Base-by-base conservation (phyloP, 2,329 filamentous ascomycete species). In the Claviceps purpurea region DNA sequence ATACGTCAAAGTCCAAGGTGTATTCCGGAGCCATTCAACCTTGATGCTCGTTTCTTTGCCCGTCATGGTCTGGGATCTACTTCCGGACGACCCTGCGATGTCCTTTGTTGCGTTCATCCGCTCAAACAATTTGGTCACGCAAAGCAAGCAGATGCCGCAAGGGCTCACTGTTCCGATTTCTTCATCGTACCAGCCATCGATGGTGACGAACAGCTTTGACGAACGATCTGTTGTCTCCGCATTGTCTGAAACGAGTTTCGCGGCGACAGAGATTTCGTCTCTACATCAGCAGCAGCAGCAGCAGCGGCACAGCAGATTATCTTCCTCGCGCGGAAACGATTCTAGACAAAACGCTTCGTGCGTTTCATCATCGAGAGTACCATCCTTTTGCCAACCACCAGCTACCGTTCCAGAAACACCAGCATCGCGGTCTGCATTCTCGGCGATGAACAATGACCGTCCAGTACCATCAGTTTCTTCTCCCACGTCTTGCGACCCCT, bases 21-120 rank as follows among this genome's bases (percentile, higher is more conserved):
- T 80, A 1, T 82, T 81, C 62, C 79, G 78, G 59, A 81, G 78
- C 49, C 76, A 81, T 57, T 81, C 78, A 0, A 81, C 75, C 0
- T 63, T 81, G 43, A 68, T 82, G 5, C 62, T 81, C 6, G 63
- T 81, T 2, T 81, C 78, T 0, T 68, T 82, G 60, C 78, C 78
- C 0, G 73, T 81, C 11, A 76, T 76, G 64, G 67, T 81, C 3
- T 82, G 78, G 78, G 75, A 81, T 56, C 64, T 81, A 44, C 66
- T 82, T 0, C 78, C 78, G 0, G 77, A 81, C 39, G 70, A 80
- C 50, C 72, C 70, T 26, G 78, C 78, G 0, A 78, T 75, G 46
- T 75, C 75, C 0, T 81, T 81, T 52, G 65, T 82, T 10, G 76
- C 75, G 8, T 81, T 80, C 53, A 78, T 81, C 52, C 70, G 76